Percentiles rank a stretch among this genome's conserved stretches.
phyloP scores from a whole-genome alignment of 495 filamentous ascomycete species.

The Hyaloscypha finlandica region DNA sequence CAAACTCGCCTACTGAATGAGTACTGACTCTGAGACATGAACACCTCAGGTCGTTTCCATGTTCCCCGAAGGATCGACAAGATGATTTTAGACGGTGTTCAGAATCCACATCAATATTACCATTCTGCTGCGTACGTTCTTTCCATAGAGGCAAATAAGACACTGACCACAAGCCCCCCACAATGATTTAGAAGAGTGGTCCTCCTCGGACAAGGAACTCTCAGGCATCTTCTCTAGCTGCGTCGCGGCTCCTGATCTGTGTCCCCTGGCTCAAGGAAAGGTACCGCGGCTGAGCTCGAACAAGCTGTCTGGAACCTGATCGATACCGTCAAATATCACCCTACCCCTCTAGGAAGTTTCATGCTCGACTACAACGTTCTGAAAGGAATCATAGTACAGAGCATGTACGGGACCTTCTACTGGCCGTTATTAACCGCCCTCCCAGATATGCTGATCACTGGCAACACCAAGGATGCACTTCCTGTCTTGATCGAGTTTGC shows the following conservation, averaged over 20 bases:
- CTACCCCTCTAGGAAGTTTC: constrained; percentile 24
- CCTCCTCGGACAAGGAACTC: constrained; percentile 38
- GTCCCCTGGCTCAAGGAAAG: constrained; percentile 35
- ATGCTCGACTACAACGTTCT: constrained; percentile 34
- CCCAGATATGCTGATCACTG: constrained; percentile 32
- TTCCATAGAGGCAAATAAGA: not conserved
- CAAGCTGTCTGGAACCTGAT: constrained; percentile 35
- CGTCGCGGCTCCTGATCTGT: constrained; percentile 33
- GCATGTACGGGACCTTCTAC: constrained; percentile 30
- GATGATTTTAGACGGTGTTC: constrained; percentile 50
- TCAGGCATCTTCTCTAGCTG: constrained; percentile 37
- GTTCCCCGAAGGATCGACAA: constrained; percentile 47
- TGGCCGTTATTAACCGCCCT: constrained; percentile 33
- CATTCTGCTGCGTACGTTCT: constrained; percentile 1
- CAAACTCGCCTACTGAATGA: not conserved
- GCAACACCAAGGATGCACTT: constrained; percentile 10
- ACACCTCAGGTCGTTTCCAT: constrained; percentile 38
- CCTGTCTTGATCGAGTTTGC: not conserved
- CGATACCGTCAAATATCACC: constrained; percentile 34
- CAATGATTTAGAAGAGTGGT: constrained; percentile 35
- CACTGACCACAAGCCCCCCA: not conserved
- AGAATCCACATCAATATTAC: constrained; percentile 49
- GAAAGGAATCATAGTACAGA: constrained; percentile 29
- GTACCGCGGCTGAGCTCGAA: constrained; percentile 40
- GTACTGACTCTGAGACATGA: not conserved